A percentile compares a stretch with the other conserved stretches of the same genome.
phyloP scores from a whole-genome alignment of 208 protist genomes.

The Porcisia hertigi region DNA sequence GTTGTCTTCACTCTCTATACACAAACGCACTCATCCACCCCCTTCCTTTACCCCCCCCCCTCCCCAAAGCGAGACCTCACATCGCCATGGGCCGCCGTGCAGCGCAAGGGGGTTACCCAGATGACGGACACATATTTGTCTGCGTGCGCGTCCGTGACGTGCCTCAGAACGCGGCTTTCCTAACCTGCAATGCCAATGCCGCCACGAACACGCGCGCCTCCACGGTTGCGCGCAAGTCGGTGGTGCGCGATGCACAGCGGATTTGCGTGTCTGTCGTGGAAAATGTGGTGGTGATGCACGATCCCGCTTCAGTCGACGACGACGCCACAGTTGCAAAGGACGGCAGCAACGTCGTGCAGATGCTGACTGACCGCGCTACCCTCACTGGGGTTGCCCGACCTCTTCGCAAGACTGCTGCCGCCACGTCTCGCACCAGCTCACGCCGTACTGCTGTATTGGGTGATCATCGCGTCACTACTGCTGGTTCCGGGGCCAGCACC shows the following conservation, averaged over 20 bases:
- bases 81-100: slow-evolving; percentile 1
- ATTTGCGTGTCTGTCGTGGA: slow-evolving; percentile 78
- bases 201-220: slow-evolving; percentile 18
- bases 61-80: not conserved
- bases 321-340: slow-evolving; percentile 50
- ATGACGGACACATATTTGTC: slow-evolving; percentile 80
- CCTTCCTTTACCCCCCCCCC: not conserved
- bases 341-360: slow-evolving; percentile 61
- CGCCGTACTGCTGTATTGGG: slow-evolving; percentile 20
- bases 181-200: slow-evolving; percentile 21
- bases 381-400: slow-evolving; percentile 8
- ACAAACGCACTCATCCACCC: not conserved
- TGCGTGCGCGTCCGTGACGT: slow-evolving; percentile 75
- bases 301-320: slow-evolving; percentile 62
- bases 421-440: slow-evolving; percentile 14
- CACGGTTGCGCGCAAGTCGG: slow-evolving; percentile 11
- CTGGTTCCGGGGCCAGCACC: not conserved
- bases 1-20: too few relatives aligned
- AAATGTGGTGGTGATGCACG: slow-evolving; percentile 76
- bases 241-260: slow-evolving; percentile 39
- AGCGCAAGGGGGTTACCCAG: slow-evolving; percentile 34
- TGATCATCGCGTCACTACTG: slow-evolving; percentile 1
- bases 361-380: slow-evolving; percentile 48
- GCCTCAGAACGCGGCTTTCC: slow-evolving; percentile 29
- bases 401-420: slow-evolving; percentile 26